Base-by-base conservation (phyloP, 1,284 basidiomycete species). In the Ustilago bromivora region DNA sequence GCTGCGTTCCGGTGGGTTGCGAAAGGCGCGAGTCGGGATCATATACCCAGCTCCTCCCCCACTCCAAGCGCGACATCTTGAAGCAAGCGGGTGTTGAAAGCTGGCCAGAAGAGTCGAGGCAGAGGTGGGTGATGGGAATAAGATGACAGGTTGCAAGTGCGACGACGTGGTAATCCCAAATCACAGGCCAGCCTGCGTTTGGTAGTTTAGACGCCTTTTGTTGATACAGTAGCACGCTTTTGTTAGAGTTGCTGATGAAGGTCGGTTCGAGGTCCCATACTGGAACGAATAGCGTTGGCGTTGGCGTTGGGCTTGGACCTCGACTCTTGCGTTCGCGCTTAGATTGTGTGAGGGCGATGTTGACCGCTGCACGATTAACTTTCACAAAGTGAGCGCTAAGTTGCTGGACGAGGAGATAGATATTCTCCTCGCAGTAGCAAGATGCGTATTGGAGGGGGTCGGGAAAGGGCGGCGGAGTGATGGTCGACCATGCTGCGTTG, bases 81-180 rank as follows among this genome's bases (percentile, higher is more conserved):
- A 46, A 19, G 19, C 31, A 47, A 35, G 32, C 2, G 4, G 46
- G 54, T 9, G 7, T 17, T 4, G 15, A 41, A 10, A 57, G 4
- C 0, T 13, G 2, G 9, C 34, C 52, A 7, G 17, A 19, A 11
- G 13, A 2, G 11, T 8, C 15, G 6, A 59, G 32, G 0, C 4
- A 10, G 7, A 64, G 55, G 1, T 49, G 52, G 3, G 13, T 0
- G 4, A 62, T 43, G 1, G 69, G 61, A 3, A 71, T 11, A 17
- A 69, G 60, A 11, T 58, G 53, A 46, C 65, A 72, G 2, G 71
- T 79, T 6, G 66, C 76, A 2, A 64, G 23, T 1, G 69, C 65
- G 4, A 82, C 55, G 35, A 82, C 80, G 49, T 82, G 80, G 32
- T 83, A 83, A 51, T 83, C 81, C 81, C 81, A 83, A 0, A 83